phyloP scores from a whole-genome alignment of 805 yeast genomes.

The Spencermartinsiella europaea region DNA sequence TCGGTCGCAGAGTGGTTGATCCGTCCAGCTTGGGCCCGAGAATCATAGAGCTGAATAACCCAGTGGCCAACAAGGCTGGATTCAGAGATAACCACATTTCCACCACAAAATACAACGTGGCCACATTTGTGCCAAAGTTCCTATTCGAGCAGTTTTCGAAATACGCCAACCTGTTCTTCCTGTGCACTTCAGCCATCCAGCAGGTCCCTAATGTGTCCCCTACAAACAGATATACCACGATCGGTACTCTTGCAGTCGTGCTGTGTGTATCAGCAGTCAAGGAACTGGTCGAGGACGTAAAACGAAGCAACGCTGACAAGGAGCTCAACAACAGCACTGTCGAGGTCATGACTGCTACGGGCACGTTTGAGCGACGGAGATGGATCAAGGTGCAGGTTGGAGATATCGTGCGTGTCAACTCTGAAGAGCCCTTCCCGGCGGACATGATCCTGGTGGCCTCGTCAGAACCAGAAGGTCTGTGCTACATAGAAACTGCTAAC shows the following conservation, averaged over 20 bases:
- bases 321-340: conserved; percentile 80
- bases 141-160: conserved; percentile 94
- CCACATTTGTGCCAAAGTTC: conserved; percentile 92
- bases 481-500: conserved; percentile 96
- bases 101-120: conserved; percentile 90
- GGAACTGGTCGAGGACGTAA: conserved; percentile 85
- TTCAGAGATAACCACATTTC: conserved; percentile 82
- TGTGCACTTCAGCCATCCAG: conserved; percentile 88
- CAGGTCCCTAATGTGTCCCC: conserved; percentile 97
- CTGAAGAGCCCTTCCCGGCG: conserved; percentile 92
- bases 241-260: conserved; percentile 83
- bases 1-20: conserved; percentile 26
- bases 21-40: conserved; percentile 47
- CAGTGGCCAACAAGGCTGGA: conserved; percentile 47
- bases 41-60: conserved; percentile 62
- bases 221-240: conserved; percentile 91
- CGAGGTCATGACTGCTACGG: conserved; percentile 51
- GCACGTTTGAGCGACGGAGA: conserved; percentile 58
- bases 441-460: conserved; percentile 80
- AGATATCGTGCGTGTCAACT: conserved; percentile 75
- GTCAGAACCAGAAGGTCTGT: conserved; percentile 96
- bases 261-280: conserved; percentile 86
- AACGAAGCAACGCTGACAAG: conserved; percentile 80
- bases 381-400: conserved; percentile 93
- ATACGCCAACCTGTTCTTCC: conserved; percentile 90